Percentiles rank a stretch among this genome's conserved stretches.
Evolutionary conservation across 164 flowering plant genomes (phyloP).

Genomic region (Nelumbo lutea): DNA sequence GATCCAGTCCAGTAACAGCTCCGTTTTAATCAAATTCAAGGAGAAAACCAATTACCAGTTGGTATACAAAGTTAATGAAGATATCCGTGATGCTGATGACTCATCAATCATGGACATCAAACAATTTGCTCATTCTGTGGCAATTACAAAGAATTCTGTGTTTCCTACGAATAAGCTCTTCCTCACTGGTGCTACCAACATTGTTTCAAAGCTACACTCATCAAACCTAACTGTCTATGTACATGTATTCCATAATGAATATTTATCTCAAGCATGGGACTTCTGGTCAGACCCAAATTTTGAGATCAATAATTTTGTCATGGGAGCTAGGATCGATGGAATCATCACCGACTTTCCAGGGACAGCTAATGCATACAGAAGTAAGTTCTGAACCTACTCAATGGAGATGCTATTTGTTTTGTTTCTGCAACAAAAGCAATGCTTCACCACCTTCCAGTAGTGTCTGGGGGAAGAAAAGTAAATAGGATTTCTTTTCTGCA

Average conservation of each 20-base stretch:
- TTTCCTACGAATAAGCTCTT: slow-evolving; percentile 30
- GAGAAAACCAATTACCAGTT: slow-evolving; percentile 42
- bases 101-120: slow-evolving; percentile 58
- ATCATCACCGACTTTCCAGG: slow-evolving; percentile 83
- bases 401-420: background rate
- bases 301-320: slow-evolving; percentile 59
- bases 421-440: background rate
- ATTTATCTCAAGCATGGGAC: slow-evolving; percentile 82
- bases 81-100: slow-evolving; percentile 39
- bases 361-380: slow-evolving; percentile 63
- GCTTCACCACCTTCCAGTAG: background rate
- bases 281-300: slow-evolving; percentile 73
- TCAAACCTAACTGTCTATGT: slow-evolving; percentile 55
- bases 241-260: slow-evolving; percentile 65
- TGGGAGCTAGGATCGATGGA: slow-evolving; percentile 46
- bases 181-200: slow-evolving; percentile 32
- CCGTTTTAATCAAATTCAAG: slow-evolving; percentile 54
- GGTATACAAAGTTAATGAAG: slow-evolving; percentile 58
- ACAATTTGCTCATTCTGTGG: slow-evolving; percentile 64
- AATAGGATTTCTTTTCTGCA: background rate
- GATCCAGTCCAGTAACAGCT: slow-evolving; percentile 67
- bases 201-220: slow-evolving; percentile 50
- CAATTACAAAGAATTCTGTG: slow-evolving; percentile 50
- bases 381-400: slow-evolving; percentile 39
- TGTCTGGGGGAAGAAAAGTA: background rate